Base-by-base conservation (phyloP, 305 asterid genomes). In the Solanum hybrid region DNA sequence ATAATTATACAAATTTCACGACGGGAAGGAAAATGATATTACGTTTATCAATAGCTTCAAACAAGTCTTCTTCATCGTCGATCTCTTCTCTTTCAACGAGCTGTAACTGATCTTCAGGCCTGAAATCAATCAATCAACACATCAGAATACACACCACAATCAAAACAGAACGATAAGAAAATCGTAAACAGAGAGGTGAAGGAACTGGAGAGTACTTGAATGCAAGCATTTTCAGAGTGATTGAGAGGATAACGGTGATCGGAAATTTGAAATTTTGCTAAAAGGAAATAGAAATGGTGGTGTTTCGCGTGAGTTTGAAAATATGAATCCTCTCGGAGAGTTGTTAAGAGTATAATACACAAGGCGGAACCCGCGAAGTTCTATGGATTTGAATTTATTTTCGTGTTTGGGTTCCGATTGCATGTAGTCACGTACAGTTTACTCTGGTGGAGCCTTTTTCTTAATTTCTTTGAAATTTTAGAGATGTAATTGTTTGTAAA, bases 11-110 rank as follows among this genome's bases (percentile, higher is more conserved):
- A 13, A 85, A 79, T 85, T 51, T 79, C 31, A 51, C 79, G 11
- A 39, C 4, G 27, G n/a, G 13, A 24, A 11, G 75, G 22, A 29
- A 36, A 13, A 81, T 85, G 41, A 72, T 9, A 3, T 87, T 93
- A 97, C 98, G 91, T 91, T 96, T 97, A 91, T 97, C 99, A 29
- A 96, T 97, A n/a, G 98, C 98, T 95, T 96, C 99, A 90, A 97
- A 96, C 95, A 97, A 90, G 91, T 97, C 99, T 61, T 96, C 99
- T 92, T 97, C 99, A 89, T 95, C 99, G 34, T 96, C 98, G 92
- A 96, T 90, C 86, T 94, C 99, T 93, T 95, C 98, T 87, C 98
- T 92, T 91, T 96, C 96, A 68, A 97, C 96, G 45, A 97, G 92
- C 95, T 96, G 99, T 88, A 97, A 92, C 93, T 96, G 97, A 91